phyloP scores from a whole-genome alignment of 805 yeast genomes.

The Saturnispora bothae region DNA sequence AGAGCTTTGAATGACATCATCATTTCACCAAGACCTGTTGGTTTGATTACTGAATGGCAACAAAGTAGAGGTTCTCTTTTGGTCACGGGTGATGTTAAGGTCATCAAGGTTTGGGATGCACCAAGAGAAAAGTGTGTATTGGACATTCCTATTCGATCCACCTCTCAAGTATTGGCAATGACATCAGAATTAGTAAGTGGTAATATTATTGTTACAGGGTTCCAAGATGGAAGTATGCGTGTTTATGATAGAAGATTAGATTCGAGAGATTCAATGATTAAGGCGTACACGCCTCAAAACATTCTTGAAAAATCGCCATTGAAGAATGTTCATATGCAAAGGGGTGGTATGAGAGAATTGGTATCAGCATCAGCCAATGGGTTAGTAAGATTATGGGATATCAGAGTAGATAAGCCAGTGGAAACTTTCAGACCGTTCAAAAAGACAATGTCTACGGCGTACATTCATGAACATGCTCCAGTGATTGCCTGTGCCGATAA shows the following conservation, averaged over 20 bases:
- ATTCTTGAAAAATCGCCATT: slow-evolving; percentile 27
- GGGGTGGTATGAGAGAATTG: slow-evolving; percentile 90
- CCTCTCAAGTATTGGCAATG: slow-evolving; percentile 76
- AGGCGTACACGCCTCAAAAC: slow-evolving; percentile 57
- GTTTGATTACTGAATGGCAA: slow-evolving; percentile 90
- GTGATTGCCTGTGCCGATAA: slow-evolving; percentile 81
- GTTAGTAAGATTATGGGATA: slow-evolving; percentile 81
- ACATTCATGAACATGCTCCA: slow-evolving; percentile 95
- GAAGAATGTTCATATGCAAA: slow-evolving; percentile 81
- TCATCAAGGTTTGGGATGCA: slow-evolving; percentile 93
- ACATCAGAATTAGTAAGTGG: slow-evolving; percentile 97
- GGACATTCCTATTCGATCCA: slow-evolving; percentile 85
- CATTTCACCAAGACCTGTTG: slow-evolving; percentile 70
- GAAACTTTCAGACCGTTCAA: slow-evolving; percentile 45
- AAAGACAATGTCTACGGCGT: slow-evolving; percentile 51
- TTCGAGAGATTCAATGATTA: slow-evolving; percentile 75
- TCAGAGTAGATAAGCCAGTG: slow-evolving; percentile 64
- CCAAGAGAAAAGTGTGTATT: slow-evolving; percentile 79
- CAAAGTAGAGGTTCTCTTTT: slow-evolving; percentile 85
- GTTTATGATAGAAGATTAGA: slow-evolving; percentile 86
- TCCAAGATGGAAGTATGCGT: slow-evolving; percentile 79
- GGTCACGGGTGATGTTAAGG: slow-evolving; percentile 91
- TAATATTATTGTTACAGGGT: slow-evolving; percentile 80
- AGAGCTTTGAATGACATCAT: slow-evolving; percentile 81
- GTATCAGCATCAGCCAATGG: slow-evolving; percentile 81